Conservation (phyloP, 2,329 filamentous ascomycete genomes). For the Ophiocordyceps polyrhachis-furcata region DNA sequence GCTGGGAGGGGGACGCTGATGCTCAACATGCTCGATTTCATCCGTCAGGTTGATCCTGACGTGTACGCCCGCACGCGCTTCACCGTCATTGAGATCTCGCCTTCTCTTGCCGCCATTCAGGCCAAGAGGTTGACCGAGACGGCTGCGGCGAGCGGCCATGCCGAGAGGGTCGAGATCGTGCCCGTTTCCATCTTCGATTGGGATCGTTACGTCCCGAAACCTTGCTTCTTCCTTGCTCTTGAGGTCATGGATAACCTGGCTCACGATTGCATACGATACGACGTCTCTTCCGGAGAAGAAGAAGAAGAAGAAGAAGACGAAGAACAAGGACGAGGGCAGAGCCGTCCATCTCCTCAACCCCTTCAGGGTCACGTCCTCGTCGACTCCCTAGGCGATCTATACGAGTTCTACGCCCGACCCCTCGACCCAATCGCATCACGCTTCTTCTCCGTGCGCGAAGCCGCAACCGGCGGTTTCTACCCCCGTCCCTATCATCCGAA, state of each 20-base stretch:
- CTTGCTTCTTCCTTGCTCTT: constrained; percentile 93
- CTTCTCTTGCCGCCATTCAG: constrained; percentile 62
- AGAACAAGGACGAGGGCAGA: too few species aligned
- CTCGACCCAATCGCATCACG: constrained; percentile 70
- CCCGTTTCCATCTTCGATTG: constrained; percentile 93
- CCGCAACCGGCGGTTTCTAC: constrained; percentile 47
- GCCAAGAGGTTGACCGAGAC: constrained; percentile 46
- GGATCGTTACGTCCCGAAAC: constrained; percentile 69
- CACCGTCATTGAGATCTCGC: constrained; percentile 90
- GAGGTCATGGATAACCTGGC: constrained; percentile 98
- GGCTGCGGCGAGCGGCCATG: constrained; percentile 54
- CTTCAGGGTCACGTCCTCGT: constrained; percentile 82
- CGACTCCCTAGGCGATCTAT: constrained; percentile 72
- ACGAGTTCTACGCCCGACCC: constrained; percentile 71
- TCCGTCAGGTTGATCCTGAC: constrained; percentile 70
- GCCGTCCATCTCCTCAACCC: constrained; percentile 30
- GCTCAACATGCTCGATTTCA: constrained; percentile 95
- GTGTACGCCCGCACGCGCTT: constrained; percentile 89
- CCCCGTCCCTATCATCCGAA: constrained; percentile 40
- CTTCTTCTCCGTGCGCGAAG: constrained; percentile 69
- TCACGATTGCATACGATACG: constrained; percentile 86
- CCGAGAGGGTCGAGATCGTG: constrained; percentile 78
- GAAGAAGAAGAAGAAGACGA: too few species aligned
- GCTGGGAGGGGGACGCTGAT: constrained; percentile 94
- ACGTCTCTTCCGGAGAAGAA: constrained; percentile 53